Percentiles rank a stretch among this genome's conserved stretches.
Evolutionary conservation across 1,139 yeast genomes (phyloP).

Genomic region (Pneumocystis oryctolagi): DNA sequence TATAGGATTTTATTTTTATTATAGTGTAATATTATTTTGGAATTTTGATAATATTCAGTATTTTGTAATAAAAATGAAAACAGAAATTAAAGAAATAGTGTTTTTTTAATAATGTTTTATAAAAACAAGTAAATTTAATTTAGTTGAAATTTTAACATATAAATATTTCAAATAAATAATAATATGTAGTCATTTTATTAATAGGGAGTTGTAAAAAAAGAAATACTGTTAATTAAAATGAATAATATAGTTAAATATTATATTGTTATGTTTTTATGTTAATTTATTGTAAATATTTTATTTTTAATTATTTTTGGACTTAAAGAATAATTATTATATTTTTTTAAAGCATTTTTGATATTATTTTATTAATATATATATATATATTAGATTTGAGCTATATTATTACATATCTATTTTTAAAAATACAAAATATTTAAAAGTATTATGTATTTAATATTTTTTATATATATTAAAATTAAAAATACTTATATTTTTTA

Average conservation of each 20-base stretch:
- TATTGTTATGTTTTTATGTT: not conserved
- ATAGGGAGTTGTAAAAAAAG: not conserved
- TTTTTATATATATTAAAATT: no score
- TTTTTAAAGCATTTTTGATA: not conserved
- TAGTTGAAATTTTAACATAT: not conserved
- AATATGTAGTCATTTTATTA: not conserved
- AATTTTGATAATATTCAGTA: not conserved
- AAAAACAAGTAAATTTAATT: not conserved
- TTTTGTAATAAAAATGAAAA: not conserved
- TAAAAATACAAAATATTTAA: no score
- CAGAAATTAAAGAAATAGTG: not conserved
- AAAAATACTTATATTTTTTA: no score
- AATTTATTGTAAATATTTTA: not conserved
- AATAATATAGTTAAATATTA: not conserved
- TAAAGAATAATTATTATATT: not conserved
- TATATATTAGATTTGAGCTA: not conserved
- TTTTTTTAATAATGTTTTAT: not conserved
- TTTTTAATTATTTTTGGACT: not conserved
- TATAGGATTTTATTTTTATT: not conserved
- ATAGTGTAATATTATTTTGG: not conserved
- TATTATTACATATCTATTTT: not conserved
- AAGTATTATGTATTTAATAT: no score
- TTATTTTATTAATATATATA: not conserved
- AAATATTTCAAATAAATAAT: not conserved
- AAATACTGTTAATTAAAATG: not conserved